Evolutionary conservation across 139 green algal species (phyloP), one percentile per base, ranked within the genome.

Genomic region (Protoeuglena noctilucae): DNA sequence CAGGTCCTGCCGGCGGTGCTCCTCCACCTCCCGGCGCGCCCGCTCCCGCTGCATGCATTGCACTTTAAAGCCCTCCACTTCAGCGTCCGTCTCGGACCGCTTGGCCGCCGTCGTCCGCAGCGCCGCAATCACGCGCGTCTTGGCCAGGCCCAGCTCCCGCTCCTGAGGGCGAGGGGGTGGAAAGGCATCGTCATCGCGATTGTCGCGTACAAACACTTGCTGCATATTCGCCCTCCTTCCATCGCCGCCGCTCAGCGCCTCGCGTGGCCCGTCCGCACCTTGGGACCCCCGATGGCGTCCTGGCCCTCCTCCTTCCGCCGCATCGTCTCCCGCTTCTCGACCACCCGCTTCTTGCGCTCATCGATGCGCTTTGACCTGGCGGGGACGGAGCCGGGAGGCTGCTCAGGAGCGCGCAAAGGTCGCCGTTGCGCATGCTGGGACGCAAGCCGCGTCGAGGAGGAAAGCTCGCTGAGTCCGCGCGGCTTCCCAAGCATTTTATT

Each of bases 1-100:
- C 40, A 66, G 27, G 4, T 58, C 52, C 43, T 62, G 41, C 12
- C 52, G 41, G 21, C 39, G 17, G 4, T 18, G 4, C 40, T 65
- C 58, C 51, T 59, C 58, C 14, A 47, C 40, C 4, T 27, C 45
- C 6, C 34, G 46, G n/a, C 47, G 30, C 3, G 39, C 6, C 7
- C 18, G 30, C 57, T 57, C 47, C n/a, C 47, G 19, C n/a, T 43
- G 34, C 34, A 43, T 7, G 9, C 9, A 7, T 12, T 7, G 7
- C 9, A 43, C 34, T 12, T 43, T 63, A 18, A 48, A 46, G n/a
- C n/a, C 31, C 48, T 30, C 28, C 24, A 63, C 47, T 4, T 29
- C 22, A 3, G 50, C 34, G 28, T 22, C 16, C 48, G 57, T 63
- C 21, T 51, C 21, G 43, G 34, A 19, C 34, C 34, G 34, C 34